Conservation (phyloP, 1,284 basidiomycete genomes). For the Heliocybe sulcata region DNA sequence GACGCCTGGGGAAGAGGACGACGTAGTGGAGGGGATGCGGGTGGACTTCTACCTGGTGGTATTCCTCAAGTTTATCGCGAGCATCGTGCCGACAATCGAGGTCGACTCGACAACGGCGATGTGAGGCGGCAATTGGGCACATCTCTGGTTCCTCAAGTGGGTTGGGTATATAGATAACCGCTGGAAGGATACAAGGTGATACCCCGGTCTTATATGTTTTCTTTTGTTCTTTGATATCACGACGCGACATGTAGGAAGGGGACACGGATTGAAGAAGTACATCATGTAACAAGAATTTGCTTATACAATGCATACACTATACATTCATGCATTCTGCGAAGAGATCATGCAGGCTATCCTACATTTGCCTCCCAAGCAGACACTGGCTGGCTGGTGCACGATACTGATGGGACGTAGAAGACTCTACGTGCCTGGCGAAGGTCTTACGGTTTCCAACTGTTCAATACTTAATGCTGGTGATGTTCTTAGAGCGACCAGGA, state of each 20-base stretch:
- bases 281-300: neutral
- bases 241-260: neutral
- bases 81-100: slow-evolving; percentile 92
- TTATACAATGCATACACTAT: neutral
- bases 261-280: neutral
- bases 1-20: slow-evolving; percentile 43
- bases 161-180: neutral
- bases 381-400: no score
- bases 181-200: neutral
- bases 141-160: neutral
- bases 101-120: slow-evolving; percentile 80
- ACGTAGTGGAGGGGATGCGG: slow-evolving; percentile 79
- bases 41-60: slow-evolving; percentile 95
- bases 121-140: neutral
- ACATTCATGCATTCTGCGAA: no score
- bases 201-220: neutral
- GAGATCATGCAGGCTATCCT: no score
- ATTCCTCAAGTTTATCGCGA: slow-evolving; percentile 96
- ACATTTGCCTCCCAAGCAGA: no score
- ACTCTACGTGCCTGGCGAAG: no score
- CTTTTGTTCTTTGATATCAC: neutral
- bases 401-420: no score
- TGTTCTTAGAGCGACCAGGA: no score
- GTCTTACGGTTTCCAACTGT: no score
- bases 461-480: no score